Conservation (phyloP, 345 rosid species). For the Eucalyptus regnans region DNA sequence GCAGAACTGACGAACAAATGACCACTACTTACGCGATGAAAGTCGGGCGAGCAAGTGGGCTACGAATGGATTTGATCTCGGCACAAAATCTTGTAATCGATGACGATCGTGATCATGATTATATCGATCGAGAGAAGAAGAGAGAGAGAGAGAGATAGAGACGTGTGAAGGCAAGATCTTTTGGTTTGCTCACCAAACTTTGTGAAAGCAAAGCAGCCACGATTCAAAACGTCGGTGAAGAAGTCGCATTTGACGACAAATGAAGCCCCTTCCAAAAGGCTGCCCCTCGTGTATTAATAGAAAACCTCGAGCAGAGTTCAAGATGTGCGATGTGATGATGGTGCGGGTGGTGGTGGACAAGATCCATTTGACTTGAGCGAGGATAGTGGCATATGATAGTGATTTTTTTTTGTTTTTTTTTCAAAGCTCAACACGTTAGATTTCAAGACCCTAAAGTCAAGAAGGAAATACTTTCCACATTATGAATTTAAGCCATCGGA, state of each 20-base stretch:
- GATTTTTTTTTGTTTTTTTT: not conserved
- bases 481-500: not conserved
- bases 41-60: not conserved
- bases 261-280: not conserved
- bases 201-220: not conserved
- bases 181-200: not conserved
- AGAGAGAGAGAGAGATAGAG: not conserved
- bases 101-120: not conserved
- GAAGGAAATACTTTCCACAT: not conserved
- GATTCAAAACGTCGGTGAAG: not conserved
- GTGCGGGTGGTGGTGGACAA: not conserved
- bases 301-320: not conserved
- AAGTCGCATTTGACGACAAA: not conserved
- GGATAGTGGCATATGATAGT: not conserved
- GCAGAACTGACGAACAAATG: not conserved
- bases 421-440: not conserved
- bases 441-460: not conserved
- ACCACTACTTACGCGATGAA: not conserved
- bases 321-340: not conserved
- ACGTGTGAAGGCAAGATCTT: not conserved
- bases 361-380: not conserved
- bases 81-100: not conserved
- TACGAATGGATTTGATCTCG: not conserved
- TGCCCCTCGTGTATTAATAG: not conserved
- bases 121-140: not conserved